Evolutionary conservation across 2,329 filamentous ascomycete species (phyloP), one percentile per base, ranked within the genome.

Genomic region (Penicillium nordicum): DNA sequence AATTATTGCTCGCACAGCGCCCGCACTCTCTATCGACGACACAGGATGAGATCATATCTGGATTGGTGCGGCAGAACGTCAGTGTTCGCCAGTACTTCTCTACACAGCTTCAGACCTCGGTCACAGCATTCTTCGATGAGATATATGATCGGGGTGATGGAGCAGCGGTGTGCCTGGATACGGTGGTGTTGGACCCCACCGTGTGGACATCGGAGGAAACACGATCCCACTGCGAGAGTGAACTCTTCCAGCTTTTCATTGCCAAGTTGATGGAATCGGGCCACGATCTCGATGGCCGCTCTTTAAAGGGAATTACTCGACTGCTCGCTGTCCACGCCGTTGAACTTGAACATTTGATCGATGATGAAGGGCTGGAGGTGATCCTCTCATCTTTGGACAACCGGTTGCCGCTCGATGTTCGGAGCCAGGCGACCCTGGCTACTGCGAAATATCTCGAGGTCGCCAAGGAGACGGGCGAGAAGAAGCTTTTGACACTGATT

Each of bases 251-350:
- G 67, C 84, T 96, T 55, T 86, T 93, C 64, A 85, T 97, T 63
- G 92, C 92, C 25, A 88, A 89, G 67, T 79, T 97, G 65, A 95
- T 97, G 87, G 90, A 95, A 71, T 91, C 90, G 43, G 92, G 91
- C 51, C 85, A 92, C 66, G 90, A 96, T 55, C 73, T 84, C 57
- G 82, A 84, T 37, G 83, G 83, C 43, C 79, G 83, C 45, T 81
- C 84, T 5, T 79, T 87, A 72, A 83, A 84, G 66, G 81, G 81
- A 44, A 81, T 87, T 40, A 81, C 84, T 6, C 79, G 83, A 47
- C 73, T 86, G 16, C 76, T 87, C 30, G 80, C 81, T 34, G 78
- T 83, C 18, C 79, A 84, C 58, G 79, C 80, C 0, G 73, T 73
- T 18, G 74, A 79, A 58, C 69, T 85, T 23, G 75, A 74, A 65